Evolutionary conservation across 1,284 basidiomycete species (phyloP).

Genomic region (Tylopilus sp.): DNA sequence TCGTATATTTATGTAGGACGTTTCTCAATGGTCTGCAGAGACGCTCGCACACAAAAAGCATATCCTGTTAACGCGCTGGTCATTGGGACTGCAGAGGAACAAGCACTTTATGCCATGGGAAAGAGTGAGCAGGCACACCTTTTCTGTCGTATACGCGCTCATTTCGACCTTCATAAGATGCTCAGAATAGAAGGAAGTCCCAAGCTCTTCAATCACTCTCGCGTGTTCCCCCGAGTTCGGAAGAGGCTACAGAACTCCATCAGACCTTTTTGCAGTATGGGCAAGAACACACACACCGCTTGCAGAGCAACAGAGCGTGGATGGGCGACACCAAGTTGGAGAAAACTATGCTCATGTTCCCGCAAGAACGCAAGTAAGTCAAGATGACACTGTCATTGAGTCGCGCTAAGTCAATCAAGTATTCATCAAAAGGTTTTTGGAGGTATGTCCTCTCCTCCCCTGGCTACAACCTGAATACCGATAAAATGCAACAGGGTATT

Average conservation of each 20-base stretch:
- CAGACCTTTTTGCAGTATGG: constrained; percentile 71
- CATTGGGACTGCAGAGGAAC: constrained; percentile 72
- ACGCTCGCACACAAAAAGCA: constrained; percentile 74
- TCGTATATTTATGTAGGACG: constrained; percentile 60
- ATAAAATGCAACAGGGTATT: constrained; percentile 57
- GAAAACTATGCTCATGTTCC: constrained; percentile 85
- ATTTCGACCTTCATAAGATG: too few species aligned
- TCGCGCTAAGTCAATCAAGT: constrained; percentile 45
- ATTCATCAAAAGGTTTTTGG: constrained; percentile 88
- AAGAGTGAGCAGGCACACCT: constrained; percentile 59
- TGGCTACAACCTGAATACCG: neutral
- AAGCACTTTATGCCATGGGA: constrained; percentile 71
- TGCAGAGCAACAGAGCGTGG: constrained; percentile 63
- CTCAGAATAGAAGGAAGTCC: constrained; percentile 66
- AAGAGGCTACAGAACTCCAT: constrained; percentile 77
- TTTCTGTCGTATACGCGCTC: neutral
- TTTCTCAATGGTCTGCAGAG: constrained; percentile 88
- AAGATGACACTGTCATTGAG: neutral
- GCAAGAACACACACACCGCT: constrained; percentile 44
- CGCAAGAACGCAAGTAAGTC: constrained; percentile 84
- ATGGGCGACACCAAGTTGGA: constrained; percentile 75
- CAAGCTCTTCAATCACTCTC: constrained; percentile 70
- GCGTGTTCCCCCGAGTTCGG: constrained; percentile 77
- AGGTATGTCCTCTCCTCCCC: constrained; percentile 45
- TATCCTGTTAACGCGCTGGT: constrained; percentile 74